A percentile compares a stretch with the other conserved stretches of the same genome.
Conservation (phyloP, 2,329 filamentous ascomycete genomes). For the Colletotrichum sp. region DNA sequence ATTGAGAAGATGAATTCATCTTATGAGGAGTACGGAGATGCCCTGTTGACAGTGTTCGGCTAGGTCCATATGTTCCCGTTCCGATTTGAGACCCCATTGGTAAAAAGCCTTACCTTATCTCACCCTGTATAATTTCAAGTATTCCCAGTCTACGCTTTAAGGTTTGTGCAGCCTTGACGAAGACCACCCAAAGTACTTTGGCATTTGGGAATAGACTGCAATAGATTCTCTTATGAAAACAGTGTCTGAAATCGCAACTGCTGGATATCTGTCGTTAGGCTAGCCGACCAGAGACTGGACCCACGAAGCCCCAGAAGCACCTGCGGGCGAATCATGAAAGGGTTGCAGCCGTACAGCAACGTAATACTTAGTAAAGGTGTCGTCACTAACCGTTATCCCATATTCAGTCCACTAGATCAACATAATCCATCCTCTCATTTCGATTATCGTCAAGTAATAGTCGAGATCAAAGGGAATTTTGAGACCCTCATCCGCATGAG, state of each 20-base stretch:
- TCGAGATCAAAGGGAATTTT: no score
- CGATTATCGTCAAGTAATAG: background rate
- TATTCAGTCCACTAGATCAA: no score
- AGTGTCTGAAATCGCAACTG: background rate
- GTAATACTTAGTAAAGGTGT: background rate
- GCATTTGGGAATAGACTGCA: no score
- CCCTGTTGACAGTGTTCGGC: slow-evolving; percentile 29
- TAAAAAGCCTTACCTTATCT: background rate
- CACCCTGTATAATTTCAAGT: accelerated
- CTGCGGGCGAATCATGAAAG: background rate
- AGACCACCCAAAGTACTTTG: background rate
- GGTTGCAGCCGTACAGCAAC: background rate
- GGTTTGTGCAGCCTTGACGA: background rate
- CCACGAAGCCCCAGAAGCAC: background rate
- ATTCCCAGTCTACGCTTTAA: background rate
- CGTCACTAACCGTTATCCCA: background rate
- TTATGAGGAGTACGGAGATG: slow-evolving; percentile 37
- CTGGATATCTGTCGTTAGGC: background rate
- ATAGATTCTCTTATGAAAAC: background rate
- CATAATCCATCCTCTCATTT: background rate
- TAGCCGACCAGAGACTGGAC: background rate
- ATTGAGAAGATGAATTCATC: slow-evolving; percentile 48
- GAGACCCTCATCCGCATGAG: no score
- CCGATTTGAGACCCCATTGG: background rate
- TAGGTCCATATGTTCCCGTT: background rate